Evolutionary conservation across 257 asterid species (phyloP), one percentile per base, ranked within the genome.

Genomic region (Phtheirospermum japonicum): DNA sequence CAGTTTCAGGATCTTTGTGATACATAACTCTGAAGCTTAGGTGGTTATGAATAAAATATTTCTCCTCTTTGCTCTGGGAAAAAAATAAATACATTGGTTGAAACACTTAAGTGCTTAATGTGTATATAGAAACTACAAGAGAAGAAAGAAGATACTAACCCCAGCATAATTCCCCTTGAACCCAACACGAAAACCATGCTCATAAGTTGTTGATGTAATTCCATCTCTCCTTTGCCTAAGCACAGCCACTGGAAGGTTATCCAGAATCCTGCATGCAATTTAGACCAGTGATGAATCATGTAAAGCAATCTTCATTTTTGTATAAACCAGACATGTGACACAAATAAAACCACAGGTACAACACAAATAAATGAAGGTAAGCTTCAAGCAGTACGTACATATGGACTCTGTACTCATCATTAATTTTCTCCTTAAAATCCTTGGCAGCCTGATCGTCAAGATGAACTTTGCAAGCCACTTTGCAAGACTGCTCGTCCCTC

Each of bases 211-310:
- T 54, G 92, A 77, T 36, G 73, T 61, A 60, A 68, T 84, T 73
- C 88, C 93, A 71, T 86, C 95, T 67, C 85, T 82, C 73, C 90
- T 76, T 84, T 80, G 95, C 73, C 95, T 77, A 66, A 77, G 77
- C 36, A 89, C 95, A 61, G 96, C 96, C 67, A 86, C 95, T 16
- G 96, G 96, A 69, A 86, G 93, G 80, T 89, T 89, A 79, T 89
- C 96, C 71, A 89, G 68, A 77, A 89, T 89, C 96, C 96, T 89
- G 85, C 73, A 75, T 26, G 71, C 59, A 70, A 65, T 70, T 51
- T 51, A 64, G 50, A 67, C 28, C 40, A 9, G 6, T 53, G 56
- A 57, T 50, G n/a, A 59, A 67, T 57, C 59, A 40, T 52, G 13
- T 19, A 37, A 32, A 63, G 8, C 18, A 40, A 66, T 8, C 57